Percentiles rank a stretch among this genome's conserved stretches.
Evolutionary conservation across 2,329 filamentous ascomycete genomes (phyloP).

Genomic region (Penicillium sclerotigenum): DNA sequence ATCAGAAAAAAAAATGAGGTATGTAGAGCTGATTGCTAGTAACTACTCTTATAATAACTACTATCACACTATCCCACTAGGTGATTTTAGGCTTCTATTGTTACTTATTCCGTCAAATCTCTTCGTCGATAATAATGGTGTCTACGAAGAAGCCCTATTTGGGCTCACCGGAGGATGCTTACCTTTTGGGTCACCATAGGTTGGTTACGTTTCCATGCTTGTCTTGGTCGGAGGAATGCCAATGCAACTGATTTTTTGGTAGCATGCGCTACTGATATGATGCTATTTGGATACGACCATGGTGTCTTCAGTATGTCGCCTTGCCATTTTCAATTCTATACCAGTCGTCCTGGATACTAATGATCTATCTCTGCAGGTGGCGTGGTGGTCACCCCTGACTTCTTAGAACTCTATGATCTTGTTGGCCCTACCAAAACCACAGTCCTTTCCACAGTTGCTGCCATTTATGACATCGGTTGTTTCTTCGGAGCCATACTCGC

Average conservation of each 20-base stretch:
- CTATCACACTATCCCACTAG: no score
- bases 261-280: conserved; percentile 41
- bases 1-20: no score
- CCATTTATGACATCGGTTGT: conserved; percentile 59
- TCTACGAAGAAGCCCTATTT: neutral
- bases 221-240: neutral
- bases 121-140: no score
- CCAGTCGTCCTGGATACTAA: neutral
- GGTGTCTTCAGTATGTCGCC: conserved; percentile 50
- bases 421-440: conserved; percentile 34
- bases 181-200: conserved; percentile 5
- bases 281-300: conserved; percentile 48
- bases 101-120: no score
- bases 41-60: no score
- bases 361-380: conserved; percentile 38
- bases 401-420: conserved; percentile 49
- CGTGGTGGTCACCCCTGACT: conserved; percentile 54
- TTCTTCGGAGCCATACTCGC: conserved; percentile 55
- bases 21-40: no score
- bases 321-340: no score
- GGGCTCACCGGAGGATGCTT: conserved; percentile 1
- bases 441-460: conserved; percentile 50
- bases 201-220: neutral
- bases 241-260: neutral
- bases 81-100: no score